Conservation (phyloP, 73 alveolate species). For the Symbiodinium pilosum region DNA sequence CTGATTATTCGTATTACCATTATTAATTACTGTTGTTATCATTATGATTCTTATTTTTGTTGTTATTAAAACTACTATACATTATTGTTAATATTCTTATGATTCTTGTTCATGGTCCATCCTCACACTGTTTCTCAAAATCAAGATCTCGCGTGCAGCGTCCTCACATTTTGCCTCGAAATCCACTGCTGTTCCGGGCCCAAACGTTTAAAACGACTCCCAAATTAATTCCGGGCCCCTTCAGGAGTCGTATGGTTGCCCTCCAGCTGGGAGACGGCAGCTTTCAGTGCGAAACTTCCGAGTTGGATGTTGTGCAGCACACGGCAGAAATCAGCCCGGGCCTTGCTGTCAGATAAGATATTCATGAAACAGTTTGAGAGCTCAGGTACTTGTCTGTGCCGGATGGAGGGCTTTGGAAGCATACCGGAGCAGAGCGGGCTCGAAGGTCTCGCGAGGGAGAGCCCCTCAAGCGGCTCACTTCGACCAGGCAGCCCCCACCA, state of each 20-base stretch:
- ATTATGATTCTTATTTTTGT: too few relatives aligned
- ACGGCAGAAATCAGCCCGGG: conserved; percentile 68
- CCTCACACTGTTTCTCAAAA: too few relatives aligned
- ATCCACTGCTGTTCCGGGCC: too few relatives aligned
- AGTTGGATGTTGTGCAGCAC: conserved; percentile 60
- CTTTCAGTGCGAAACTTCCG: conserved; percentile 18
- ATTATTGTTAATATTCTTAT: too few relatives aligned
- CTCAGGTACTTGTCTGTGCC: conserved; percentile 74
- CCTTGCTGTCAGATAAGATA: neutral
- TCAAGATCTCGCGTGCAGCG: too few relatives aligned
- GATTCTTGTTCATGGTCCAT: too few relatives aligned
- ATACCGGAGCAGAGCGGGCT: neutral
- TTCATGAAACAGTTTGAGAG: neutral
- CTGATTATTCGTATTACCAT: too few relatives aligned
- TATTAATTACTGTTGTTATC: too few relatives aligned
- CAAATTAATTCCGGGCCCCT: too few relatives aligned
- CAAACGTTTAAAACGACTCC: too few relatives aligned
- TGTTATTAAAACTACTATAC: too few relatives aligned
- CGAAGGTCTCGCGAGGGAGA: neutral
- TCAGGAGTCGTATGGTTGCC: conserved; percentile 66
- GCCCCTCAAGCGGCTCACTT: neutral
- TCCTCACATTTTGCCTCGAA: too few relatives aligned
- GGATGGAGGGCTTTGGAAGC: conserved; percentile 19
- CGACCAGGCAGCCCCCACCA: conserved; percentile 5
- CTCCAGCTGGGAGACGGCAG: conserved; percentile 72